Evolutionary conservation across 2,329 filamentous ascomycete species (phyloP).

Genomic region (Penicillium sclerotiorum): DNA sequence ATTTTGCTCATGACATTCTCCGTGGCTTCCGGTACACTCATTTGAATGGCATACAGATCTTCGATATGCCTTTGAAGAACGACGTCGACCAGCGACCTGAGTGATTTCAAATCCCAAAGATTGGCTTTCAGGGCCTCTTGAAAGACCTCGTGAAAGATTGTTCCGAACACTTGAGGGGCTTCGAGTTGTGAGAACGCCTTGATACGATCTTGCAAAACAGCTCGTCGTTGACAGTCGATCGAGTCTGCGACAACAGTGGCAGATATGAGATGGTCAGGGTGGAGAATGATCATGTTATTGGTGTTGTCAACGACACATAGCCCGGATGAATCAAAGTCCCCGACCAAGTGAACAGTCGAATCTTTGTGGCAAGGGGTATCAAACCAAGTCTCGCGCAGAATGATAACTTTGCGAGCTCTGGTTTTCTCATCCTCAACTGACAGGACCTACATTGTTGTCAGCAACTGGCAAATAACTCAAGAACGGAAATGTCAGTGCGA

Average conservation of each 20-base stretch:
- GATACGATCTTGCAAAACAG: slow-evolving; percentile 91
- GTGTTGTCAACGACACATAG: slow-evolving; percentile 82
- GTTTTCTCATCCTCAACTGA: slow-evolving; percentile 78
- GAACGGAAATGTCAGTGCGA: not conserved
- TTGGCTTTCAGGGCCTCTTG: slow-evolving; percentile 86
- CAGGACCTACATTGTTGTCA: slow-evolving; percentile 62
- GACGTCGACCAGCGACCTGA: slow-evolving; percentile 67
- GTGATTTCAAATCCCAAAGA: slow-evolving; percentile 71
- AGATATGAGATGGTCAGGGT: slow-evolving; percentile 93
- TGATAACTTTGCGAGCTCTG: slow-evolving; percentile 67
- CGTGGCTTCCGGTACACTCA: slow-evolving; percentile 70
- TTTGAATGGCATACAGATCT: slow-evolving; percentile 83
- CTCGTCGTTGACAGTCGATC: slow-evolving; percentile 85
- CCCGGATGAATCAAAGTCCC: slow-evolving; percentile 68
- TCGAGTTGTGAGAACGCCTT: slow-evolving; percentile 84
- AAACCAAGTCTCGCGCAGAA: slow-evolving; percentile 82
- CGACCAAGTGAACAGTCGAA: slow-evolving; percentile 84
- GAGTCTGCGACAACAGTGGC: slow-evolving; percentile 96
- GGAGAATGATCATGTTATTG: slow-evolving; percentile 84
- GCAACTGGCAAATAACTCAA: slow-evolving; percentile 7
- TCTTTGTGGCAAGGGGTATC: slow-evolving; percentile 75
- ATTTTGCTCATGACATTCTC: slow-evolving; percentile 84
- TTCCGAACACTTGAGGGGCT: slow-evolving; percentile 84
- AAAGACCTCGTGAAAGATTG: slow-evolving; percentile 92
- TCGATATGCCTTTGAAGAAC: slow-evolving; percentile 80